Base-by-base conservation (phyloP, 768 basidiomycete genomes). In the Leccinum boreale region DNA sequence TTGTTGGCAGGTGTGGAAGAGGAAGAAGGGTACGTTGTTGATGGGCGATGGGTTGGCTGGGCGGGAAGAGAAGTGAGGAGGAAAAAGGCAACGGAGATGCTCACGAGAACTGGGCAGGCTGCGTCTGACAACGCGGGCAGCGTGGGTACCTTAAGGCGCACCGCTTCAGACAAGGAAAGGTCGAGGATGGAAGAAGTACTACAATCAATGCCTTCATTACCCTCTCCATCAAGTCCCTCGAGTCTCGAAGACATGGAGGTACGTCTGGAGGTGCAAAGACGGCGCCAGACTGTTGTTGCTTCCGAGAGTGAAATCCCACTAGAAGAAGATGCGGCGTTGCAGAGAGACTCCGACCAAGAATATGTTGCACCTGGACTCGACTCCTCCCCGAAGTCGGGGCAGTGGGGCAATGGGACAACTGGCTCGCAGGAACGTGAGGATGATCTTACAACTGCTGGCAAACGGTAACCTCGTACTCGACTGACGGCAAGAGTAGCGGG, bases 1-100 rank as follows among this genome's bases (percentile, higher is more conserved):
- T 81, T 89, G 74, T 74, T 94, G 26, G 90, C 92, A 3, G 79
- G 81, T 9, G 85, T 86, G 52, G 92, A 91, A 26, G 92, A 93
- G 65, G 84, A 83, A 1, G 78, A 79, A 58, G 69, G 68, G 10
- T 64, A 64, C 23, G 57, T 66, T 28, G 57, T 66, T 28, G 61
- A 67, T 23, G 61, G 70, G 11, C 50, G 51, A 29, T 67, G 70
- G 67, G 55, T 64, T 49, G 70, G 63, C 6, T 46, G 42, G 59
- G 47, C 52, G 35, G 64, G 58, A 24, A 62, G n/a, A 45, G 58
- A 63, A 42, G 65, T 58, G 36, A 61, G 57, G 48, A 63, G 49
- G 60, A 58, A 42, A 58, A 56, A 26, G 49, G 9, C 33, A 9
- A 42, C 21, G 49, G 50, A 33, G 35, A 23, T 17, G 21, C 55